phyloP scores from a whole-genome alignment of 208 protist genomes.

The Leishmania guyanensis region DNA sequence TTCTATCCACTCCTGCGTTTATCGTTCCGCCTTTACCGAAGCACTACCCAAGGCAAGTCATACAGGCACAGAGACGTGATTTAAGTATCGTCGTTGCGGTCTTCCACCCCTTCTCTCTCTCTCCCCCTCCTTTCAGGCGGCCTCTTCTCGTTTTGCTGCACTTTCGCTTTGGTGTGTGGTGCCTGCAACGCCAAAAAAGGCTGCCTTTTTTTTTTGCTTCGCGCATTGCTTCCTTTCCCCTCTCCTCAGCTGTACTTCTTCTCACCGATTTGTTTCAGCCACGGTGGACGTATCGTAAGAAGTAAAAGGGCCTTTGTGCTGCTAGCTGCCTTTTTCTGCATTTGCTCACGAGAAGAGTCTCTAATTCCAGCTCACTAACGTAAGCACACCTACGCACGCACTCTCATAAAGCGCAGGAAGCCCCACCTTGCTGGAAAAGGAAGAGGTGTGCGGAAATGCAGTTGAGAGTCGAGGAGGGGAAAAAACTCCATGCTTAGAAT shows the following conservation, averaged over 20 bases:
- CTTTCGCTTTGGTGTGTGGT: constrained; percentile 3
- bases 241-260: constrained; percentile 8
- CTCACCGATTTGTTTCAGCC: constrained; percentile 5
- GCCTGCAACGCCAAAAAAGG: background rate
- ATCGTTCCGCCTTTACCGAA: background rate
- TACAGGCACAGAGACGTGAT: too few relatives aligned
- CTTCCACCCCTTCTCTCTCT: constrained; percentile 11
- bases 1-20: background rate
- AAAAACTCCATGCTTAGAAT: background rate
- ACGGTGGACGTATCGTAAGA: background rate
- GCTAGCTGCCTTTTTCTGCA: background rate
- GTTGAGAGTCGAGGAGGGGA: background rate
- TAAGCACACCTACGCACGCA: background rate
- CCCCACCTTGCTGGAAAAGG: too few relatives aligned
- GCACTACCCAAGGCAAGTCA: too few relatives aligned
- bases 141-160: constrained; percentile 5
- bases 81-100: background rate
- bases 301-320: background rate
- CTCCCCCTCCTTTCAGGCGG: background rate
- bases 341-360: background rate
- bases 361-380: background rate
- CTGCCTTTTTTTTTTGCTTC: background rate
- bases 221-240: background rate
- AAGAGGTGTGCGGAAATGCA: background rate
- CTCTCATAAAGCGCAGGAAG: background rate